Percentiles rank a stretch among this genome's conserved stretches.
These are phyloP conservation scores for Nigrograna mackinnonii DNA, from an alignment of 2,329 filamentous ascomycete species.

Conservation along the genomic window DNA sequence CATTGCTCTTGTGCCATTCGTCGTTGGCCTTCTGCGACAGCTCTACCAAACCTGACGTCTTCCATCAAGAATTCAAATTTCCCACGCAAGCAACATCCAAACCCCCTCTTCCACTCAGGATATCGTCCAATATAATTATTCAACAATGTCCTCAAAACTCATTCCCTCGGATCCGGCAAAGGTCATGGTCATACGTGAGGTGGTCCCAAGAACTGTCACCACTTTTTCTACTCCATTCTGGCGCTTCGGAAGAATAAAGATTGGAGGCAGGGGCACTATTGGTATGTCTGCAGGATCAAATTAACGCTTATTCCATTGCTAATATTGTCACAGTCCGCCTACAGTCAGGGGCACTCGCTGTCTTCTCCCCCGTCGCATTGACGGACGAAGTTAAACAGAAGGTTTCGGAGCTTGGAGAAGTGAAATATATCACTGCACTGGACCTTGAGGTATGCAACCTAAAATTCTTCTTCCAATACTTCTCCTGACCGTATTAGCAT, in stretches of 20 bases:
- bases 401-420: constrained; percentile 61
- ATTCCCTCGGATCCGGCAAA: constrained; percentile 69
- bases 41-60: constrained; percentile 22
- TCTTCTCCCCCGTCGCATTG: constrained; percentile 90
- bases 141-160: constrained; percentile 38
- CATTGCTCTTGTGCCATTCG: too few relatives aligned
- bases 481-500: constrained; percentile 54
- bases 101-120: too few relatives aligned
- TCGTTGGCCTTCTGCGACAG: not conserved
- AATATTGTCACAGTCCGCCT: constrained; percentile 66
- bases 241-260: constrained; percentile 76
- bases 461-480: not conserved
- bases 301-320: not conserved
- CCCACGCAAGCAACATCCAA: constrained; percentile 3
- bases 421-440: constrained; percentile 83
- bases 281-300: constrained; percentile 54
- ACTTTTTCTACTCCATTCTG: constrained; percentile 84
- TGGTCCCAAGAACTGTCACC: constrained; percentile 73
- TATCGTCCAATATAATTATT: not conserved
- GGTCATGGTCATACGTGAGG: constrained; percentile 86
- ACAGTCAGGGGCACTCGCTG: constrained; percentile 74
- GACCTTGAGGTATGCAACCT: constrained; percentile 67
- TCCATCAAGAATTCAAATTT: constrained; percentile 8
- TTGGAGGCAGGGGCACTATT: constrained; percentile 86
- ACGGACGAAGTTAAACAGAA: constrained; percentile 74